Base-by-base conservation (phyloP, 257 asterid genomes). In the Nemophila menziesii region DNA sequence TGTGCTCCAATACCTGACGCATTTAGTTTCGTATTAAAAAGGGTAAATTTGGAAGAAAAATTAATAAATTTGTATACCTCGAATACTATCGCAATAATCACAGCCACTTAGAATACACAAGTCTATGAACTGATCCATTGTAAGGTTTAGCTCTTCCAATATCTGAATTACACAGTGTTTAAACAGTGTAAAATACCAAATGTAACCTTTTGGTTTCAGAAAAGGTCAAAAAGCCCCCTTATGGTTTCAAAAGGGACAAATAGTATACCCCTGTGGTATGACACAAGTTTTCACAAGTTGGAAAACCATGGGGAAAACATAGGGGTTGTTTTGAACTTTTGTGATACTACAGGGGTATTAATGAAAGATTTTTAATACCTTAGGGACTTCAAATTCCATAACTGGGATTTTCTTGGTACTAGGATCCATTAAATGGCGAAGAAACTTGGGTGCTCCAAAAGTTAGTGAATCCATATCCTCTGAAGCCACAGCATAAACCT, bases 391-490 rank as follows among this genome's bases (percentile, higher is more conserved):
- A 67, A 90, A 76, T 64, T 90, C 99, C 96, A 85, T 85, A 60
- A 90, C 96, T n/a, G 99, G 99, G 26, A 90, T 81, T 57, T 90
- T 90, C 67, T 85, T 90, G 34, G 94, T 70, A 71, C 92, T 85
- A 55, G 98, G 98, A 67, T 90, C 96, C 98, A 90, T 90, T 51
- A 90, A 64, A 79, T 90, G 98, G 20, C 98, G 96, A 61, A 89
- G 79, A 68, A 89, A 89, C 59, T 54, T 78, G 26, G 94, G 80
- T 61, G 96, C 86, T 63, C 98, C 98, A 65, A 90, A 90, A 20
- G 98, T 85, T 46, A 90, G 70, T 37, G 96, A 90, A 71, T 90
- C 98, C 98, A 90, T 90, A 71, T 90, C 98, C 66, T 90, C 98
- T 24, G 98, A 90, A 23, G 98, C 98, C 49, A 85, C 94, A 52